Evolutionary conservation across 345 rosid genomes (phyloP), one percentile per base, ranked within the genome.

Genomic region (Clausena lansium): DNA sequence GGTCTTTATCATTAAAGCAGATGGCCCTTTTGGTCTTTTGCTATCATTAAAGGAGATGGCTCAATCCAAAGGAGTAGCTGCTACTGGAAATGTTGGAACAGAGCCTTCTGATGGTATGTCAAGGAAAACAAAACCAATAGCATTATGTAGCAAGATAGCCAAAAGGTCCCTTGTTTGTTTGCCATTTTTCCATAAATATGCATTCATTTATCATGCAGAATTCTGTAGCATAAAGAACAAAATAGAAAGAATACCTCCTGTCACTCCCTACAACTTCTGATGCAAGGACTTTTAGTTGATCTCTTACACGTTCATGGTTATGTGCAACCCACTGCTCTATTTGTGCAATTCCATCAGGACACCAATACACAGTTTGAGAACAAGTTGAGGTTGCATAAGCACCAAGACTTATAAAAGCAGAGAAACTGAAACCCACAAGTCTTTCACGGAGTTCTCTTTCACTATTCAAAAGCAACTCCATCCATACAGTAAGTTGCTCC

Each of bases 371-470:
- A 74, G 80, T 59, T 68, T 76, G 70, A 22, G 79, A 67, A 39
- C 62, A 38, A 50, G 28, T 50, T 76, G 83, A 25, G 39, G 76
- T 80, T 24, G 76, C 78, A 75, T 39, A 74, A 36, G 88, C 82
- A 55, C 77, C 62, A 24, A 62, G 35, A 28, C 38, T 79, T 33
- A 82, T 70, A 73, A 81, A 81, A 72, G 97, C 87, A 71, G 89
- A 83, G 77, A 92, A 84, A 76, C 88, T 85, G 76, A 91, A 80
- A 78, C 87, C 82, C 77, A 94, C 84, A 70, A 94, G 88, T 80
- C 97, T 91, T 81, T 87, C 90, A 3, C 91, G 92, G n/a, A 96
- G 94, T 85, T 96, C 95, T 78, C 73, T 85, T 88, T 96, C 99
- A 71, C 92, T 87, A 68, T 88, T 90, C 35, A 76, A 79, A 63